Percentiles rank a stretch among this genome's conserved stretches.
These are phyloP conservation scores for Artomyces pyxidatus DNA, from an alignment of 768 basidiomycete species.

Conservation along the genomic window DNA sequence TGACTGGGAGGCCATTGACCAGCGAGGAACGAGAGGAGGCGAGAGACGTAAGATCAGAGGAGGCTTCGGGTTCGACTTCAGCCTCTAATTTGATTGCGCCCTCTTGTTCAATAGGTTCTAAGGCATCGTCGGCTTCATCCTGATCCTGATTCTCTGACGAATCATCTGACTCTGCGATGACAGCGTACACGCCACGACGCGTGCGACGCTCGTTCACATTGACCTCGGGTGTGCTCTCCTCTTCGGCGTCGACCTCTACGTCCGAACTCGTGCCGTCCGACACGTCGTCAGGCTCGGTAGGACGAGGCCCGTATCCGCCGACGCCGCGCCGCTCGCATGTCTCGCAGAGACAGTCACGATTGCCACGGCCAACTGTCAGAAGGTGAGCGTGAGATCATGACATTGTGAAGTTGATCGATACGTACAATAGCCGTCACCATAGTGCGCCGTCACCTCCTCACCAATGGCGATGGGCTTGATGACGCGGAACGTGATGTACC, in stretches of 20 bases:
- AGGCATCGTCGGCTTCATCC: conserved; percentile 27
- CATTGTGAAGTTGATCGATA: conserved; percentile 15
- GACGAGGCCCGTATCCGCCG: conserved; percentile 61
- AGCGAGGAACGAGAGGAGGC: conserved; percentile 27
- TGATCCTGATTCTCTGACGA: conserved; percentile 57
- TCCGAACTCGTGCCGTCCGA: conserved; percentile 26
- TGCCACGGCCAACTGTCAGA: conserved; percentile 53
- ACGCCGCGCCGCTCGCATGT: conserved; percentile 71
- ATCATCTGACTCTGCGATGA: conserved; percentile 56
- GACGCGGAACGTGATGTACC: conserved; percentile 84
- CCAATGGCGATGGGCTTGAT: conserved; percentile 70
- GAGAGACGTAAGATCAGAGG: conserved; percentile 44
- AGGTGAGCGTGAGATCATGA: conserved; percentile 21
- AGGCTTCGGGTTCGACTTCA: conserved; percentile 14
- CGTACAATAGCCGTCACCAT: conserved; percentile 87
- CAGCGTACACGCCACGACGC: conserved; percentile 74
- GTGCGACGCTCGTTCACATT: conserved; percentile 78
- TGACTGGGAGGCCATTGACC: conserved; percentile 13
- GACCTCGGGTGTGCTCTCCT: conserved; percentile 29
- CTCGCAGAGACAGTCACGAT: conserved; percentile 76
- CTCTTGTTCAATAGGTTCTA: background rate
- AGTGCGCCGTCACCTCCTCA: conserved; percentile 86
- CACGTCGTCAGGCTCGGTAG: conserved; percentile 45
- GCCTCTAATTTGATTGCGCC: background rate
- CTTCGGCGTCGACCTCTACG: conserved; percentile 15